Base-by-base conservation (phyloP, 2,329 filamentous ascomycete species). In the Taxawa tesnikishii region DNA sequence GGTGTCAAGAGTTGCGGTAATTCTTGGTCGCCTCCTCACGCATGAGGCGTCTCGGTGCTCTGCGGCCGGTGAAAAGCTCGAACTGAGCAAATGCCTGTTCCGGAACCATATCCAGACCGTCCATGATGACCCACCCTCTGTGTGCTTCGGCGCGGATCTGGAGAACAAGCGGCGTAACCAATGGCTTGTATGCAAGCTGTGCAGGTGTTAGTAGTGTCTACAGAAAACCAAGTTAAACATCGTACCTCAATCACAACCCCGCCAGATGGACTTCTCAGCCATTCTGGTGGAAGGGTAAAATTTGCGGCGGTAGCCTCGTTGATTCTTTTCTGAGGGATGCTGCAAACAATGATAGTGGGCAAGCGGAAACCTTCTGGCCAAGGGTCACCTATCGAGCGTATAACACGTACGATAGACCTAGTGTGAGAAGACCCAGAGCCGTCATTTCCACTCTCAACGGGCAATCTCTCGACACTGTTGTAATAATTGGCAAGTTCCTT, bases 11-110 rank as follows among this genome's bases (percentile, higher is more conserved):
- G n/a, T 49, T 43, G 19, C 37, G 39, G 19, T 51, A 51, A 27
- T 46, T 42, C 21, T 39, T 54, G 39, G 63, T 43, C 9, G 79
- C 74, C 44, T 76, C 75, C 26, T 71, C 62, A 38, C 78, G 68
- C 81, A 88, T 87, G 23, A 80, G 53, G 27, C 72, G 60, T 15
- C 80, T 68, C 2, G 80, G 80, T 11, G 79, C 79, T 51, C 77
- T 70, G 28, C 79, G 65, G 1, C 80, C 81, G 0, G 81, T 85
- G 50, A 87, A 83, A 3, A 87, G 56, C 54, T 88, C 82, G 47
- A 87, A 88, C 45, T 87, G 81, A 1, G 81, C 80, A 54, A 82
- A 82, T 0, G 78, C 82, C 49, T 87, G 81, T 50, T 87, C 82
- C 0, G 79, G 79, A 10, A 88, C 55, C 28, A 85, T 65, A 44